phyloP scores from a whole-genome alignment of 441 rosid species.

The Aleurites moluccanus region DNA sequence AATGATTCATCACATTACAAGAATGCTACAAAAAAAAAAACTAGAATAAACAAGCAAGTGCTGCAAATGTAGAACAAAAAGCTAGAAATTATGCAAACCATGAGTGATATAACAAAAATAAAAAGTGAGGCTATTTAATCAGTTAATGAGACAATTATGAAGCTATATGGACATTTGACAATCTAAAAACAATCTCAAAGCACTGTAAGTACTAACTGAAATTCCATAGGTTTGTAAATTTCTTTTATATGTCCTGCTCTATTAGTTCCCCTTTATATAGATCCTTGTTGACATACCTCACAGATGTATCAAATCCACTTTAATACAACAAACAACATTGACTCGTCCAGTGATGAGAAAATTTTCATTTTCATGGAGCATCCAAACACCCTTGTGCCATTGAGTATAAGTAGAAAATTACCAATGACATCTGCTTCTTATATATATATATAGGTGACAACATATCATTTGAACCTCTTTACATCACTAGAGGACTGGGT shows the following conservation, averaged over 20 bases:
- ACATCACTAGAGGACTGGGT: neutral
- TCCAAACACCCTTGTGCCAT: neutral
- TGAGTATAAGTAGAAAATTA: neutral
- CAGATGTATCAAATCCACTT: neutral
- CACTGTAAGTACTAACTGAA: too few relatives aligned
- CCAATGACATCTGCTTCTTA: neutral
- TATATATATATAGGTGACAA: neutral
- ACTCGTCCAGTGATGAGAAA: too few relatives aligned
- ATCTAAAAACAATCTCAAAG: neutral
- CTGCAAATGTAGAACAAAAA: neutral
- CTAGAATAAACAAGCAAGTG: slow-evolving; percentile 13
- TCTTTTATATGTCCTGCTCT: neutral
- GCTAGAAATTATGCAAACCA: slow-evolving; percentile 1
- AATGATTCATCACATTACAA: neutral
- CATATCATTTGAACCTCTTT: neutral
- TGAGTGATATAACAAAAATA: neutral
- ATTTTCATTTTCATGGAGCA: too few relatives aligned
- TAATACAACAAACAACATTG: too few relatives aligned
- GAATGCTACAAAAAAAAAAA: slow-evolving; percentile 8
- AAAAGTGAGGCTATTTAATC: neutral
- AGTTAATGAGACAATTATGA: neutral
- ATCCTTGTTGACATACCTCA: neutral
- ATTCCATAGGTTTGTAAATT: neutral
- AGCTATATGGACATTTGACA: neutral
- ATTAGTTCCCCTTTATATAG: neutral